These are phyloP conservation scores for Strombidium stylifer DNA, from an alignment of 73 alveolate genomes.

Conservation along the genomic window DNA sequence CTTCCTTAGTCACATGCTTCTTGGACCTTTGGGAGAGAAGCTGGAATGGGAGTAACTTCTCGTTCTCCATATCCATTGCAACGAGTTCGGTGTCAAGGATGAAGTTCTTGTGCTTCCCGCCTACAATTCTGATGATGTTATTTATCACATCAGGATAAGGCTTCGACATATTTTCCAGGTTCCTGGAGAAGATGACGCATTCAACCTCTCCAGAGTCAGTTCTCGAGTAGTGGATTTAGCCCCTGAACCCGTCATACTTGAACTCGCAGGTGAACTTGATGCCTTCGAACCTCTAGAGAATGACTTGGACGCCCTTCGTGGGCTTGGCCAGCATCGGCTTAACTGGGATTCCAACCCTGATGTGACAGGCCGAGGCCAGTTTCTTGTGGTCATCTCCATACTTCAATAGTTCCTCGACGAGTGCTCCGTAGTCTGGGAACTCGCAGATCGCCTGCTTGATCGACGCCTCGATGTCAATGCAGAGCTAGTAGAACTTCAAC, in stretches of 20 bases:
- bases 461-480: slow-evolving; percentile 63
- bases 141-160: too few relatives aligned
- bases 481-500: slow-evolving; percentile 66
- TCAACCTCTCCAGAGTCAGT: slow-evolving; percentile 21
- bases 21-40: slow-evolving; percentile 85
- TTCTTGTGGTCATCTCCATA: slow-evolving; percentile 60
- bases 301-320: slow-evolving; percentile 81
- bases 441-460: slow-evolving; percentile 89
- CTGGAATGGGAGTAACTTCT: slow-evolving; percentile 94
- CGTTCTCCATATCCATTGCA: slow-evolving; percentile 89
- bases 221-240: slow-evolving; percentile 81
- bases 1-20: slow-evolving; percentile 87
- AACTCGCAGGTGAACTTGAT: slow-evolving; percentile 93
- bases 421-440: slow-evolving; percentile 87
- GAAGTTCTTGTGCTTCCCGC: slow-evolving; percentile 80
- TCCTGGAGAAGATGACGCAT: slow-evolving; percentile 85
- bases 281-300: slow-evolving; percentile 82
- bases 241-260: slow-evolving; percentile 98
- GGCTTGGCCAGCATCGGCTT: slow-evolving; percentile 96
- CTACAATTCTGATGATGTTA: too few relatives aligned
- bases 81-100: slow-evolving; percentile 98
- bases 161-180: slow-evolving; percentile 97
- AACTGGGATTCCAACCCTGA: slow-evolving; percentile 90
- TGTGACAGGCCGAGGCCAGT: slow-evolving; percentile 67
- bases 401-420: slow-evolving; percentile 74